Evolutionary conservation across 805 yeast species (phyloP), one percentile per base, ranked within the genome.

Genomic region (Clavispora fructus): DNA sequence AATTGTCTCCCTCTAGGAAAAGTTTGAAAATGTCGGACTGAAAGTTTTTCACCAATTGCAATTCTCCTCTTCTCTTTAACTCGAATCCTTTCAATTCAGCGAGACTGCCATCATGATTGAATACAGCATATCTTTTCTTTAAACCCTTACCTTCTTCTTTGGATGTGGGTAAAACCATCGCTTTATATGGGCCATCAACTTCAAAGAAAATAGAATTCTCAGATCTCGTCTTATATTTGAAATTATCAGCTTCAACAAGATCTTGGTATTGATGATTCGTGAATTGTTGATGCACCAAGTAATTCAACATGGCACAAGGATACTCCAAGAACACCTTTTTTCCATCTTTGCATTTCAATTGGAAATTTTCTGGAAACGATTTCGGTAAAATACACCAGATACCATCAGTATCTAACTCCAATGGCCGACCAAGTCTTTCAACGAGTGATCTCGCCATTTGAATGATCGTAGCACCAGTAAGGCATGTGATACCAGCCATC

Each of bases 401-500:
- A 73, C 99, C 99, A 75, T 94, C 99, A 0, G 99, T 94, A 67
- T 94, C 99, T 53, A 94, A 77, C 61, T 94, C 99, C 49, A 94
- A 71, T 0, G 99, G 99, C 56, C 98, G 76, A 1, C 99, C 99
- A 5, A 95, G 69, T 57, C 97, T 73, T 62, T 92, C 98, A 12
- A 94, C 97, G 48, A 94, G 69, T 0, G 85, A 70, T 51, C 98
- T 75, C 0, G 99, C 99, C 94, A 92, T 87, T 67, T 95, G 98
- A 71, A 94, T 94, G 57, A 94, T 94, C 0, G 96, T 89, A 0
- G 99, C 97, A 44, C 99, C 99, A 0, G 99, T 94, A 41, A 91
- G 74, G 75, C 99, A 95, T 0, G 99, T 94, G 16, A 94, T 94
- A 52, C 99, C 99, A 0, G 99, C 99, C 99, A 95, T 94, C 65